Evolutionary conservation across 2,329 filamentous ascomycete genomes (phyloP).

Genomic region (Aspergillus neoniger): DNA sequence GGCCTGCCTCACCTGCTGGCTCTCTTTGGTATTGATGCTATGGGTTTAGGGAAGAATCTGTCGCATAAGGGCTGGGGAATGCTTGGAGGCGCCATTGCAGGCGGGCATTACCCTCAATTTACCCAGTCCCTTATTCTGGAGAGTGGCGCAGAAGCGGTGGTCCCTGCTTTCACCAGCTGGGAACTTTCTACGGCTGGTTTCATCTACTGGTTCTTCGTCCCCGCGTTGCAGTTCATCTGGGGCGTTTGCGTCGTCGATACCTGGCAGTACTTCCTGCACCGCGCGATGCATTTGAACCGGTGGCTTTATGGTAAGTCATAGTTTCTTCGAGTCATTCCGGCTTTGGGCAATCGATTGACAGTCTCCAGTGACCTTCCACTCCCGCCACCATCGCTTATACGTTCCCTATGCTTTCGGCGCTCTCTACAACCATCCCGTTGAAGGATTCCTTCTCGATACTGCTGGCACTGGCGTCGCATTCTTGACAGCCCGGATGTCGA

Average conservation of each 20-base stretch:
- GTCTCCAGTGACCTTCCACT: conserved; percentile 78
- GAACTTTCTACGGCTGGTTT: conserved; percentile 72
- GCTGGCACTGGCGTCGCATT: conserved; percentile 83
- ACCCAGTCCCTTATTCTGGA: conserved; percentile 59
- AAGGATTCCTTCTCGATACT: conserved; percentile 92
- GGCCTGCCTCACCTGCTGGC: conserved; percentile 72
- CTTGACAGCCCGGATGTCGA: conserved; percentile 77
- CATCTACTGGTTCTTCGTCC: conserved; percentile 78
- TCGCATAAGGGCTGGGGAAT: conserved; percentile 66
- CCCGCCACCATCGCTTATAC: conserved; percentile 92
- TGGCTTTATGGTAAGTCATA: conserved; percentile 83
- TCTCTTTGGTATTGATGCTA: conserved; percentile 73
- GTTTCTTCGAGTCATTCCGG: neutral
- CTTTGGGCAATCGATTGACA: conserved; percentile 4
- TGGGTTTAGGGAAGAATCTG: conserved; percentile 73
- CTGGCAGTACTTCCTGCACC: conserved; percentile 98
- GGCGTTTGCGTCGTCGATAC: conserved; percentile 82
- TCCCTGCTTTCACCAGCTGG: conserved; percentile 79
- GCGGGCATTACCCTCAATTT: conserved; percentile 77
- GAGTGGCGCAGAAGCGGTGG: conserved; percentile 51
- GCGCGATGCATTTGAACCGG: conserved; percentile 95
- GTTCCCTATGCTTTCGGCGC: conserved; percentile 97
- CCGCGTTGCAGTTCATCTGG: conserved; percentile 72
- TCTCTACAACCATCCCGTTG: conserved; percentile 93
- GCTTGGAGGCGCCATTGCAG: conserved; percentile 73